phyloP scores from a whole-genome alignment of 2,329 filamentous ascomycete species.

The Periconia sp. region DNA sequence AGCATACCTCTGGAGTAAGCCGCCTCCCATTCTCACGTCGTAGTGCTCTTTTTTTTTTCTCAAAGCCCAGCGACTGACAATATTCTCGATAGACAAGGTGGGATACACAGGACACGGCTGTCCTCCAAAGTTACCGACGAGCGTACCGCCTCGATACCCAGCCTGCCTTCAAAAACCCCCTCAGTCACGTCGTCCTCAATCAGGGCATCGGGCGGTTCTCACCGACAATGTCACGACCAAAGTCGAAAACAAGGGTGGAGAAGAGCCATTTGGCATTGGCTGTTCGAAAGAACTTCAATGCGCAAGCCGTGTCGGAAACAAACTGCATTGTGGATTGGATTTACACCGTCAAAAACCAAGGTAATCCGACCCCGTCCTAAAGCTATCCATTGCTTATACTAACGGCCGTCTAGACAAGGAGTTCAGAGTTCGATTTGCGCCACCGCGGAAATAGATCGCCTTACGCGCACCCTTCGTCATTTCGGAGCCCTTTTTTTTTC shows the following conservation, averaged over 20 bases:
- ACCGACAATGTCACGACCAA: constrained; percentile 72
- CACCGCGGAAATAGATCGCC: constrained; percentile 33
- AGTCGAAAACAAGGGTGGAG: constrained; percentile 65
- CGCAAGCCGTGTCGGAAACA: constrained; percentile 75
- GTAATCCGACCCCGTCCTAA: constrained; percentile 34
- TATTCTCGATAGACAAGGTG: constrained; percentile 57
- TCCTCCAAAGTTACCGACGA: constrained; percentile 75
- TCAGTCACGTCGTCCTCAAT: constrained; percentile 54
- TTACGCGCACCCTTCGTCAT: constrained; percentile 11
- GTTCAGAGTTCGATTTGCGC: constrained; percentile 49
- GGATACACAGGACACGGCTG: constrained; percentile 65
- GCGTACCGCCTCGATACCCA: constrained; percentile 72
- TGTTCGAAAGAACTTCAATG: constrained; percentile 83
- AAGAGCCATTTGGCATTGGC: constrained; percentile 72
- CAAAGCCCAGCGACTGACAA: constrained; percentile 15
- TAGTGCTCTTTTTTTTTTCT: background rate
- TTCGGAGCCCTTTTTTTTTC: constrained; percentile 14
- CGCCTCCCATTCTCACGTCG: constrained; percentile 1
- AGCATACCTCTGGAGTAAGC: constrained; percentile 39
- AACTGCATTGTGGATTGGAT: constrained; percentile 74
- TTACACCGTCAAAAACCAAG: constrained; percentile 67
- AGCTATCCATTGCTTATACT: background rate
- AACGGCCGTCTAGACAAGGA: constrained; percentile 45
- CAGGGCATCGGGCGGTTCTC: constrained; percentile 69
- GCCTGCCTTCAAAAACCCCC: constrained; percentile 63